Conservation (phyloP, 306 rosid genomes). For the Quercus mongolica region DNA sequence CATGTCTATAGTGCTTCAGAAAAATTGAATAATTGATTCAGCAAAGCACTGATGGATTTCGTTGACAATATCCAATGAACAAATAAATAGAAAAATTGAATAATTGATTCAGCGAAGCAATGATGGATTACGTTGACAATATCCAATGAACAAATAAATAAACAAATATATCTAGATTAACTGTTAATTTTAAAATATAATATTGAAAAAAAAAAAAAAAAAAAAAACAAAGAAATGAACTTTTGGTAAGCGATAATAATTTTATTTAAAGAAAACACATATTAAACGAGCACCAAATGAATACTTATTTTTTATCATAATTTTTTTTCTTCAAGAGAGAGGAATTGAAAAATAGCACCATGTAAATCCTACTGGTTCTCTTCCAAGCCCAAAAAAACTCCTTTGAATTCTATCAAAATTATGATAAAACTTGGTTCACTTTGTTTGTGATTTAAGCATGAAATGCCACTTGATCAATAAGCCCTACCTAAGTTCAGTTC, state of each 20-base stretch:
- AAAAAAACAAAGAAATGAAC: too few relatives aligned
- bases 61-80: too few relatives aligned
- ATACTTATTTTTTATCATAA: too few relatives aligned
- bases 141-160: too few relatives aligned
- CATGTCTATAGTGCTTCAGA: not conserved
- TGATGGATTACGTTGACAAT: too few relatives aligned
- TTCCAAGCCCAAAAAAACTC: not conserved
- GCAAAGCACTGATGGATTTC: too few relatives aligned
- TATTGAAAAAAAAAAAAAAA: too few relatives aligned
- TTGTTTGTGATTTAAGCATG: not conserved
- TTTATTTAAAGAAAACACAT: too few relatives aligned
- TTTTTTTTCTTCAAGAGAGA: not conserved
- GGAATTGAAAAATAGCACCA: not conserved
- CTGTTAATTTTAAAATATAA: too few relatives aligned
- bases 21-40: not conserved
- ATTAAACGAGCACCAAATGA: too few relatives aligned
- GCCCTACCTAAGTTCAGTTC: not conserved
- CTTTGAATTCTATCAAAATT: not conserved
- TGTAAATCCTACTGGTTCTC: not conserved
- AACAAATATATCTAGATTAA: too few relatives aligned
- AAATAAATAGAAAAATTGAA: not conserved
- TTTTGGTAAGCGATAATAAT: too few relatives aligned
- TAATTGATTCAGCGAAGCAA: not conserved
- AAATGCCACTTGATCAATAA: not conserved
- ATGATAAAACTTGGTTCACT: not conserved